A percentile compares a stretch with the other conserved stretches of the same genome.
These are phyloP conservation scores for Leccinum boreale DNA, from an alignment of 768 basidiomycete genomes.

Conservation along the genomic window DNA sequence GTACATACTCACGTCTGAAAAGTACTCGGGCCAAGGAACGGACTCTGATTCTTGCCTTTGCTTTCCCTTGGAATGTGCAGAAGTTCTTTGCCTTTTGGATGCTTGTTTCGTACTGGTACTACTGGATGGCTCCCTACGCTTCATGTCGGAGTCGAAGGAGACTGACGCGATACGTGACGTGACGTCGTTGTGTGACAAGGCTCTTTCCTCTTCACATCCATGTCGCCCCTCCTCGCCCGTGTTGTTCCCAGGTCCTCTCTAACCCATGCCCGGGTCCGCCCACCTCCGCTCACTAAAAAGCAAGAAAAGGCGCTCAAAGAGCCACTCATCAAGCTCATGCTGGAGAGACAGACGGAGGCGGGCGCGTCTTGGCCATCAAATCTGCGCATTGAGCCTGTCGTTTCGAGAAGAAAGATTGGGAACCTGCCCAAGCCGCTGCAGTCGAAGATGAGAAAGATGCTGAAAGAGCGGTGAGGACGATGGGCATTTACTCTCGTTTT, in stretches of 20 bases:
- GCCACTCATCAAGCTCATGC: slow-evolving; percentile 42
- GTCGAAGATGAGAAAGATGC: slow-evolving; percentile 38
- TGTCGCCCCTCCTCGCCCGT: slow-evolving; percentile 28
- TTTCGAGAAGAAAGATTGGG: slow-evolving; percentile 38
- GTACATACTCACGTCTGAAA: slow-evolving; percentile 42
- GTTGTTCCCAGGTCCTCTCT: slow-evolving; percentile 37
- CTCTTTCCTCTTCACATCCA: neutral
- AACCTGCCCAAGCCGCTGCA: slow-evolving; percentile 38
- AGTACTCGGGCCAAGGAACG: slow-evolving; percentile 59
- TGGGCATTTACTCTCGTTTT: neutral
- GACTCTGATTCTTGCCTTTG: slow-evolving; percentile 7
- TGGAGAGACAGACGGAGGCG: slow-evolving; percentile 36
- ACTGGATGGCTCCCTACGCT: slow-evolving; percentile 9
- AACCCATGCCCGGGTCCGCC: slow-evolving; percentile 18
- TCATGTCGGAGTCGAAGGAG: slow-evolving; percentile 7
- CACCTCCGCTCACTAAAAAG: slow-evolving; percentile 32
- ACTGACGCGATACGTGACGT: slow-evolving; percentile 23
- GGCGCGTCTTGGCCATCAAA: slow-evolving; percentile 46
- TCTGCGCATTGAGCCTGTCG: slow-evolving; percentile 47
- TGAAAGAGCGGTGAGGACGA: slow-evolving; percentile 31
- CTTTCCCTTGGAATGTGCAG: slow-evolving; percentile 16
- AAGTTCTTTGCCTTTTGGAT: slow-evolving; percentile 18
- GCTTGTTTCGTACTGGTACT: neutral
- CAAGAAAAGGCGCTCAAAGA: slow-evolving; percentile 27
- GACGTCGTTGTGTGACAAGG: slow-evolving; percentile 5